Base-by-base conservation (phyloP, 1,139 yeast genomes). In the Debaryomycetaceae sp. region DNA sequence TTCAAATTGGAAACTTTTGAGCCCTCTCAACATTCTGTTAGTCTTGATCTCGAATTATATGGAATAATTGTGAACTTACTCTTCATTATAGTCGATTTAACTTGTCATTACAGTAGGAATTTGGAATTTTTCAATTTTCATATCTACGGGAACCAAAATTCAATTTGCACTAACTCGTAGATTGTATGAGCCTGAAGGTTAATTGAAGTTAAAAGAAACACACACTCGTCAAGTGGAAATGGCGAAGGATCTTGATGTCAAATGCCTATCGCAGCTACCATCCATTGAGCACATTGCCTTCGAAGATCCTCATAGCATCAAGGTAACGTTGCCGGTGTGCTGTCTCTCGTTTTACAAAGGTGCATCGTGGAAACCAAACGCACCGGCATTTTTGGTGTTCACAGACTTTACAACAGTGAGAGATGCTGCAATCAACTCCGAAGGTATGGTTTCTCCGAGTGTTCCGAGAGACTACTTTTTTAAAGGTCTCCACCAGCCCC, bases 361-460 rank as follows among this genome's bases (percentile, higher is more conserved):
- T 24, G 15, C 31, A 16, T 26, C 38, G n/a, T 52, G 53, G 55
- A 37, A 41, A 13, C 36, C 38, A 5, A 39, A 34, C 24, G 43
- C 48, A 5, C 49, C 51, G 7, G 58, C 47, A 6, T 46, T 48
- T n/a, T 36, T 53, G 14, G 48, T 51, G 28, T 49, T 50, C 29
- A 53, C 58, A 3, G 59, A 54, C 39, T 55, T 53, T 33, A 53
- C 55, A n/a, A 26, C 17, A 16, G 41, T 49, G 26, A 38, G 32
- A 15, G 41, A 47, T 18, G 37, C 50, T 4, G 45, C 53, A 4
- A 51, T 48, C 36, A 34, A 41, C 32, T 40, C 46, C 43, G 44
- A 43, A 30, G 50, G 45, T 26, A 36, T 47, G 28, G 33, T 42
- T 6, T 49, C 50, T 7, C 38, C 50, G 26, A 41, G 34, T 14